Evolutionary conservation across 2,329 filamentous ascomycete genomes (phyloP).

Genomic region (Ophiostoma himal-ulmi): DNA sequence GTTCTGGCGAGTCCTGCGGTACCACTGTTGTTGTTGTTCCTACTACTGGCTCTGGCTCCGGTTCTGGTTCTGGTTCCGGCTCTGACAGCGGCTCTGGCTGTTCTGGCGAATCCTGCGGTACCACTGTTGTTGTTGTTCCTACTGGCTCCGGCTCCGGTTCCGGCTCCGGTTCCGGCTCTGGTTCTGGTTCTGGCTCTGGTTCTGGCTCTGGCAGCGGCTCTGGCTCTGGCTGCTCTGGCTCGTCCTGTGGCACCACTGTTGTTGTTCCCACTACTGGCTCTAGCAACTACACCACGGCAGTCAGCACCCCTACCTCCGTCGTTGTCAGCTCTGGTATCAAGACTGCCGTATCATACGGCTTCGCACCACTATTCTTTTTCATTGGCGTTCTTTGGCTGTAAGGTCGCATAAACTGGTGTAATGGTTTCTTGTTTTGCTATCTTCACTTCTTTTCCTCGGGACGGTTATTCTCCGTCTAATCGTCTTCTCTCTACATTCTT

Average conservation of each 20-base stretch:
- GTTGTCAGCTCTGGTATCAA: constrained; percentile 24
- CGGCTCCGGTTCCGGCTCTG: neutral
- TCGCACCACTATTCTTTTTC: constrained; percentile 19
- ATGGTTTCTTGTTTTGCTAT: constrained; percentile 2
- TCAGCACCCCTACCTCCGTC: neutral
- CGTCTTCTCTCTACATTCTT: neutral
- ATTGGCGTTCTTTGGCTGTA: constrained; percentile 21
- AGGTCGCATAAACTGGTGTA: neutral
- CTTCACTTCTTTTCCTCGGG: neutral
- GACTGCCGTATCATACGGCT: constrained; percentile 19
- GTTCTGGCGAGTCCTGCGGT: neutral
- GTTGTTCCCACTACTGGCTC: constrained; percentile 7
- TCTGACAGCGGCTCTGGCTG: neutral
- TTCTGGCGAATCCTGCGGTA: neutral
- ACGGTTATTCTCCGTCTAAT: neutral
- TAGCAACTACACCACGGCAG: constrained; percentile 11
- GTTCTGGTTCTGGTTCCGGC: neutral
- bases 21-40: neutral
- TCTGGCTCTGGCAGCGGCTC: neutral
- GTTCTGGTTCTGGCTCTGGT: neutral
- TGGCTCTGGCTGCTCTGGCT: neutral
- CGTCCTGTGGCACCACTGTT: neutral
- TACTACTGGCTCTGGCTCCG: neutral
- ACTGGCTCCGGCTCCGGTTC: constrained; percentile 2
- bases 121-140: neutral